Evolutionary conservation across 2,329 filamentous ascomycete species (phyloP).

Genomic region (Metarhizium humberi): DNA sequence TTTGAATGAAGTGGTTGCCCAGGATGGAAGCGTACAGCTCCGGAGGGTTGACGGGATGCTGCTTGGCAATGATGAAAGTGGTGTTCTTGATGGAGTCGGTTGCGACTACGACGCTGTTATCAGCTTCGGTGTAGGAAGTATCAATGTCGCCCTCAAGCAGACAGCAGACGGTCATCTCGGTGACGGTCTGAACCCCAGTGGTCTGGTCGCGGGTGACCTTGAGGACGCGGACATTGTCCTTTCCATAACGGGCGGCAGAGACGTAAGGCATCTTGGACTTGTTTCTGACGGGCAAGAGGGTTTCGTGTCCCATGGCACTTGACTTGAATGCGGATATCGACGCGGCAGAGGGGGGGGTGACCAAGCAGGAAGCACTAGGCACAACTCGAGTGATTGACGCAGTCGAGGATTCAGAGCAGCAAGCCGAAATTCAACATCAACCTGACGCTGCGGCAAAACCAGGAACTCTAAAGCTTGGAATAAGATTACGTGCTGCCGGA

Average conservation of each 20-base stretch:
- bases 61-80: constrained; percentile 88
- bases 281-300: constrained; percentile 1
- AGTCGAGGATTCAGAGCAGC: neutral
- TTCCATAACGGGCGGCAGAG: constrained; percentile 67
- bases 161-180: constrained; percentile 91
- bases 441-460: neutral
- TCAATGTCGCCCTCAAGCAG: constrained; percentile 91
- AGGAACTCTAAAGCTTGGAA: neutral
- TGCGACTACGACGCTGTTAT: constrained; percentile 91
- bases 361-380: neutral
- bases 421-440: neutral
- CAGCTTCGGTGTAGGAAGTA: constrained; percentile 77
- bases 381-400: neutral
- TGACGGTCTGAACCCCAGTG: constrained; percentile 73
- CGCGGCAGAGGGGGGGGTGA: neutral
- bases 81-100: constrained; percentile 99
- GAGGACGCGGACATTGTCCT: constrained; percentile 98
- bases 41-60: constrained; percentile 83
- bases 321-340: neutral
- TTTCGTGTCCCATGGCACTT: neutral
- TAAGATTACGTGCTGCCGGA: neutral
- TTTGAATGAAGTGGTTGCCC: constrained; percentile 79
- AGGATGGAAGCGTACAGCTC: constrained; percentile 85
- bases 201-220: constrained; percentile 78
- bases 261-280: constrained; percentile 40